Evolutionary conservation across 257 asterid species (phyloP), one percentile per base, ranked within the genome.

Genomic region (Solanum gandarillasii): DNA sequence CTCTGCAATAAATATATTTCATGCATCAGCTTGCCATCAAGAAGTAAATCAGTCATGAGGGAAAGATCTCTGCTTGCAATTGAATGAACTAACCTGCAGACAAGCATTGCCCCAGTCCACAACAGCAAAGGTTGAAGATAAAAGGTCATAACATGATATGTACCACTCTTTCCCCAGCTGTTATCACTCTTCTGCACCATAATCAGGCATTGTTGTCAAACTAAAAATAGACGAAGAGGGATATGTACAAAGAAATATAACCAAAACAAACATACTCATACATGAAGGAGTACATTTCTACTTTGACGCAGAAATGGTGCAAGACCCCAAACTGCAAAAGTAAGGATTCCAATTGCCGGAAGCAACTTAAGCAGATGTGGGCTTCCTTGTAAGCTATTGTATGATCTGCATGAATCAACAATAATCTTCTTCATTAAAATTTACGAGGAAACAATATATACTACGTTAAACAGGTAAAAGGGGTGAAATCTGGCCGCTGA

Each of bases 301-400:
- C 92, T 89, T 62, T 87, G 96, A 89, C 91, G 95, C 92, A 93
- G 87, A 71, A 95, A 93, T 13, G 98, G 99, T 67, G 94, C 93
- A 88, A 96, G 94, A 88, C 99, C 98, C 98, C 98, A 96, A 85
- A 94, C 82, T 82, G 98, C 94, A 91, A 97, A 97, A 88, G 90
- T 86, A 92, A 95, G 60, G 76, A 94, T 85, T 88, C 97, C 95
- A 91, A 93, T 93, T 70, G 98, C 98, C 81, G 98, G 94, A 91
- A 95, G 91, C 92, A 96, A 88, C 90, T 92, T 95, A 86, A 91
- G 89, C 75, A 91, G 90, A 83, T 90, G 60, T 13, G 96, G 93
- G 87, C 91, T 93, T 79, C 94, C 95, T 88, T 91, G 96, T 87
- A 93, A 89, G 84, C 75, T 90, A 81, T 87, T 88, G 91, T 90